Percentiles rank a stretch among this genome's conserved stretches.
Conservation (phyloP, 1,139 yeast species). For the Blastobotrys niveus region DNA sequence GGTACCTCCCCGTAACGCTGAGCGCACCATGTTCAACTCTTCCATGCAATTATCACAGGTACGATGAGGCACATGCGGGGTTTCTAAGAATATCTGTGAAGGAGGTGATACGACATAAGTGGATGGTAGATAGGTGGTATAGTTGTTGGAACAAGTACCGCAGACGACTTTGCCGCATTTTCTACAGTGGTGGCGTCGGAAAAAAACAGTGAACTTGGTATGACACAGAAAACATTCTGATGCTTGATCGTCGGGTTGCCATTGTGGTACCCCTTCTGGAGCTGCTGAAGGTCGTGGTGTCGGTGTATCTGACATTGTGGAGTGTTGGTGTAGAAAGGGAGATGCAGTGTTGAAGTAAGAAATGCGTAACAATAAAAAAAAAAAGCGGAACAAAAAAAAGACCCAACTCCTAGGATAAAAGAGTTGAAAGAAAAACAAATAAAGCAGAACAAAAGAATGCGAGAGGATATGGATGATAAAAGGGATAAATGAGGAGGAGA, state of each 20-base stretch:
- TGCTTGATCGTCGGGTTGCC: conserved; percentile 76
- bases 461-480: no score
- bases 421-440: no score
- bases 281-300: no score
- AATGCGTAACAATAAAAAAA: no score
- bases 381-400: no score
- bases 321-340: no score
- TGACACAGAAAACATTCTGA: conserved; percentile 59
- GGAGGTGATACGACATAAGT: conserved; percentile 47
- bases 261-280: conserved; percentile 42
- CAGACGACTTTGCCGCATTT: conserved; percentile 78
- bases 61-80: conserved; percentile 49
- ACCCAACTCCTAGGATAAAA: no score
- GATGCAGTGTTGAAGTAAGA: no score
- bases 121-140: conserved; percentile 43
- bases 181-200: conserved; percentile 83
- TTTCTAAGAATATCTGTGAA: conserved; percentile 43
- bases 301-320: no score
- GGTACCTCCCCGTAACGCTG: conserved; percentile 22
- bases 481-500: no score
- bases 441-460: no score
- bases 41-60: conserved; percentile 70
- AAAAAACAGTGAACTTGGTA: conserved; percentile 53
- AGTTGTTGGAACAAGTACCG: conserved; percentile 53
- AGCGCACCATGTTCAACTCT: conserved; percentile 53